Base-by-base conservation (phyloP, 352 stramenopile species). In the Ophiocytium majus region DNA sequence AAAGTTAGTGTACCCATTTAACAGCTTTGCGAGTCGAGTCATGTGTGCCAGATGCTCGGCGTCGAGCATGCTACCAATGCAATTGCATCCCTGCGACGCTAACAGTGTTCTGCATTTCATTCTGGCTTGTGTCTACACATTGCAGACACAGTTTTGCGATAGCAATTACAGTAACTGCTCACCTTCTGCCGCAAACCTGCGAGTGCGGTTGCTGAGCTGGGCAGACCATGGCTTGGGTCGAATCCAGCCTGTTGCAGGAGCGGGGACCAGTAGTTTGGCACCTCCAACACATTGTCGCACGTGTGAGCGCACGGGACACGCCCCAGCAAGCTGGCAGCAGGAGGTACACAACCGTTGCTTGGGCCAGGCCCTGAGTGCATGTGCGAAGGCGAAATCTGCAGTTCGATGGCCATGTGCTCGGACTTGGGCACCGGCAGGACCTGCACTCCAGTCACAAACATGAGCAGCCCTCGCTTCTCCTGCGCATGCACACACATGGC, bases 261-360 rank as follows among this genome's bases (percentile, higher is more conserved):
- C 10, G 85, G 74, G 23, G 82, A 35, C 88, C 88, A 91, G 81
- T 91, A 91, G 79, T 91, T 88, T 0, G 88, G 88, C 17, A 91
- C 33, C 76, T 91, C 88, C 37, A 91, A 43, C 28, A 91, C 63
- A 34, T 90, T 91, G 82, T 91, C 88, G 50, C 88, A 91, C 5
- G 88, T 91, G 76, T 91, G 88, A 10, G 83, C 82, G 32, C 84
- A 87, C 0, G 85, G 88, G 23, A 91, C 75, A 79, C 84, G 83
- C 28, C 83, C 82, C 9, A 91, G 81, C n/a, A 88, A 81, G 33
- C 37, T 83, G 1, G 43, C n/a, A 23, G 84, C 76, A 63, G 78
- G 19, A 1, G 57, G 19, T 0, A 1, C 35, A 10, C 5, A 5
- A 10, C 31, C 17, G 5, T 5, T 17, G 31, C 34, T 63, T 5